Percentiles rank a stretch among this genome's conserved stretches.
phyloP scores from a whole-genome alignment of 2,329 filamentous ascomycete genomes.

The Aureobasidium sp. region DNA sequence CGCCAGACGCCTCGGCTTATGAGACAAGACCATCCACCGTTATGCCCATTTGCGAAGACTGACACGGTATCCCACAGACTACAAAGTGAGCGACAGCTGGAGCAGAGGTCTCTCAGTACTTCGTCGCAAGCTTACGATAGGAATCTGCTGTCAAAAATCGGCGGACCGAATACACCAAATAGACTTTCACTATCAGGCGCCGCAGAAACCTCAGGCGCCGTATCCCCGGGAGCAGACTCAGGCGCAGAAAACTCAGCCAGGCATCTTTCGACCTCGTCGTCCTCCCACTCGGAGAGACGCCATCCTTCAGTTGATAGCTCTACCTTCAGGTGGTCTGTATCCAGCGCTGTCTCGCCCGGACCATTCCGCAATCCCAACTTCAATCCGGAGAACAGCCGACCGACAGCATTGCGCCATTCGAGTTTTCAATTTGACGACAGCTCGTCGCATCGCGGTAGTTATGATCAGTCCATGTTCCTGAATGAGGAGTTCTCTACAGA shows the following conservation, averaged over 20 bases:
- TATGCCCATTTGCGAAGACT: background rate
- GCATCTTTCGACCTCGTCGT: conserved; percentile 29
- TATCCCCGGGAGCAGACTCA: conserved; percentile 34
- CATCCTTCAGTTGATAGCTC: conserved; percentile 34
- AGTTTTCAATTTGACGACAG: conserved; percentile 36
- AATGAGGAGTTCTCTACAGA: conserved; percentile 47
- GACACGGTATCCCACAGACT: conserved; percentile 35
- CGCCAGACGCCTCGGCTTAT: background rate
- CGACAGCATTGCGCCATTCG: conserved; percentile 32
- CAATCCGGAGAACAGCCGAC: conserved; percentile 24
- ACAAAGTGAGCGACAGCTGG: conserved; percentile 54
- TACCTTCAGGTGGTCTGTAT: conserved; percentile 35
- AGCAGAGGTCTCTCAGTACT: conserved; percentile 49
- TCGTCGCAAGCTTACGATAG: conserved; percentile 59
- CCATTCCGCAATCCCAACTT: conserved; percentile 39
- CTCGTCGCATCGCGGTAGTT: conserved; percentile 53
- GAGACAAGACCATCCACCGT: background rate
- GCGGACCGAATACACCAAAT: conserved; percentile 51
- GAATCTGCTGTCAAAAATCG: conserved; percentile 55
- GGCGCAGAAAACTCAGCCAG: conserved; percentile 37
- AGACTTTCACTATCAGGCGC: conserved; percentile 30
- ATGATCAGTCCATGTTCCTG: conserved; percentile 53
- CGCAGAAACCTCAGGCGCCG: conserved; percentile 28
- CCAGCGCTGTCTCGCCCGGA: conserved; percentile 35
- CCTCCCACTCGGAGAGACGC: conserved; percentile 30